Conservation (phyloP, 2,329 filamentous ascomycete genomes). For the Neonectria ditissima region DNA sequence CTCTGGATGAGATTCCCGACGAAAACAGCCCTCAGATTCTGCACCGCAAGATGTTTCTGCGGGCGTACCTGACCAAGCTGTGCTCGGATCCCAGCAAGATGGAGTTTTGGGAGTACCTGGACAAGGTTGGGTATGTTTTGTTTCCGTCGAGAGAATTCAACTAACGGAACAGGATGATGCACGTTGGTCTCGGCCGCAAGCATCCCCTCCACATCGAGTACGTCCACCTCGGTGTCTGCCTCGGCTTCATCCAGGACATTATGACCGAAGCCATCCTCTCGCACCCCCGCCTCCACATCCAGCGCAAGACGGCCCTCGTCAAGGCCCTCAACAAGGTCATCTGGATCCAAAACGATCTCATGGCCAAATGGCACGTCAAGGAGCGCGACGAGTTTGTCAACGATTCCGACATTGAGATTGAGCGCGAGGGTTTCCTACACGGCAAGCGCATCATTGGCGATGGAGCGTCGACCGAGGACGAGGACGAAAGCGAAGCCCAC, state of each 20-base stretch:
- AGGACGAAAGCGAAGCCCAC: constrained; percentile 31
- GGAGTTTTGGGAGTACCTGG: constrained; percentile 86
- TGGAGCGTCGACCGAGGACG: constrained; percentile 25
- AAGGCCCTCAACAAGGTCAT: constrained; percentile 84
- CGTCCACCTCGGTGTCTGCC: constrained; percentile 78
- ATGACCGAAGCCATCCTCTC: constrained; percentile 81
- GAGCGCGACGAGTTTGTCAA: constrained; percentile 72
- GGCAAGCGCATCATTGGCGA: constrained; percentile 69
- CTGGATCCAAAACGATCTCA: constrained; percentile 89
- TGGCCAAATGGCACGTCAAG: constrained; percentile 83
- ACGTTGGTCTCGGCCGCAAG: constrained; percentile 78
- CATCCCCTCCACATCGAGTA: constrained; percentile 84
- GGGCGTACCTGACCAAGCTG: constrained; percentile 80
- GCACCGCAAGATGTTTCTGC: constrained; percentile 80
- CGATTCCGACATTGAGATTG: constrained; percentile 62
- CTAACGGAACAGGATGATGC: constrained; percentile 72
- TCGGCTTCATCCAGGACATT: constrained; percentile 82
- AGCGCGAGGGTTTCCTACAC: constrained; percentile 73
- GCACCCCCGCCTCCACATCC: constrained; percentile 74
- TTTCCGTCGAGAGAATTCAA: not conserved
- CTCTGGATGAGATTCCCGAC: constrained; percentile 70
- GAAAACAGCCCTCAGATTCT: constrained; percentile 81
- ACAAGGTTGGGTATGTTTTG: constrained; percentile 78
- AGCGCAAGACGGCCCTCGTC: constrained; percentile 78
- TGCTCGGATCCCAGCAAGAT: constrained; percentile 80